Evolutionary conservation across 176 grass and related monocot species (phyloP), one percentile per base, ranked within the genome.

Genomic region (Aegilops umbellulata): DNA sequence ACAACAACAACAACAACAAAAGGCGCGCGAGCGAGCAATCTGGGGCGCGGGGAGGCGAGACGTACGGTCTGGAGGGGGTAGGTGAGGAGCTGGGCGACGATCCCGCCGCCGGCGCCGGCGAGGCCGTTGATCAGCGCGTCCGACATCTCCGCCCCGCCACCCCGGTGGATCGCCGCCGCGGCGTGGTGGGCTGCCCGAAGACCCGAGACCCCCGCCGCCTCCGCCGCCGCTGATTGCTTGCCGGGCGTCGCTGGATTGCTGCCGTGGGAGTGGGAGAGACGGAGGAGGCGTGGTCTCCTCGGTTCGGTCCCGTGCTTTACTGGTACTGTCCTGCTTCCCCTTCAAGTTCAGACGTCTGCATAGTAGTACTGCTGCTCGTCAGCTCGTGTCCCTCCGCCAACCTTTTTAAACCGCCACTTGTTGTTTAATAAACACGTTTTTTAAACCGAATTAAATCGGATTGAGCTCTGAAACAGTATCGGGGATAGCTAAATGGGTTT

Each of bases 41-140:
- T 58, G 19, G 7, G 47, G 27, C 38, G 35, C 51, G 42, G 16
- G 17, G 35, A 25, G 12, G 15, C 27, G 74, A 2, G 34, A 69
- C 27, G 78, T 95, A 95, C 95, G 82, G 95, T 97, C 82, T 95
- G 95, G 14, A 97, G 91, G 8, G 95, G 95, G 87, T 91, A 97
- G 61, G 93, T 95, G 60, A 97, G 79, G 85, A 95, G 82, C 82
- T 97, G 95, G 75, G 95, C 92, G 70, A 97, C 82, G 91, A 95
- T 97, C 35, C 95, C 95, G 31, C 91, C 95, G 82, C 90, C 95
- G 79, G 95, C 90, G 88, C 95, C 93, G 36, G 95, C 93, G 86
- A 97, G 76, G 63, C 95, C 95, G 89, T 95, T 97, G 85, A 97
- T 95, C 70, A 97, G 64, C 69, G 95, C 95, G 80, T 97, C 95